A percentile compares a stretch with the other conserved stretches of the same genome.
phyloP scores from a whole-genome alignment of 192 early-diverging fungal genomes.

The Backusella circina region DNA sequence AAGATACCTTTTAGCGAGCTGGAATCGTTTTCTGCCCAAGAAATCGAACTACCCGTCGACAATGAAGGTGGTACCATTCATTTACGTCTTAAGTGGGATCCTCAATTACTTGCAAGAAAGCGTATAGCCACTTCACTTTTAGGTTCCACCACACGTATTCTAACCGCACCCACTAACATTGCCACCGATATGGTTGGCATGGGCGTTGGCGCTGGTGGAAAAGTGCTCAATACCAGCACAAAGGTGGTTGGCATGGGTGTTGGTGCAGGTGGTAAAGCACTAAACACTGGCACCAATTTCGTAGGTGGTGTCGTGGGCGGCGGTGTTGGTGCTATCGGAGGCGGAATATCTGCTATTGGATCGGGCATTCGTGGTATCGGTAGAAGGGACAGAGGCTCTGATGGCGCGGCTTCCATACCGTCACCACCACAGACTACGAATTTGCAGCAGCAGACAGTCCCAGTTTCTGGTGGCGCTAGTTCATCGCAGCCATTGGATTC shows the following conservation, averaged over 20 bases:
- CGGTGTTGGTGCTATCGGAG: not conserved
- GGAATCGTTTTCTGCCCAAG: slow-evolving; percentile 22
- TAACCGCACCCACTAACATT: slow-evolving; percentile 49
- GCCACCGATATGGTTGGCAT: slow-evolving; percentile 59
- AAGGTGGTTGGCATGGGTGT: slow-evolving; percentile 10
- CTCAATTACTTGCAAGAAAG: slow-evolving; percentile 36
- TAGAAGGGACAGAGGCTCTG: not conserved
- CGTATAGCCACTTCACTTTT: slow-evolving; percentile 21
- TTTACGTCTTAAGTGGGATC: slow-evolving; percentile 62
- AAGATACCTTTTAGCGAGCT: slow-evolving; percentile 46
- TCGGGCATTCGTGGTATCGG: not conserved
- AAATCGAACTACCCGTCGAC: slow-evolving; percentile 9
- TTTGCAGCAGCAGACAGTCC: not conserved
- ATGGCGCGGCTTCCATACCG: not conserved
- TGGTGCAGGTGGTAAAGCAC: slow-evolving; percentile 4
- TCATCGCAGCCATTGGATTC: not conserved
- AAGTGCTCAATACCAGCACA: slow-evolving; percentile 27
- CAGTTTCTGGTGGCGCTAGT: not conserved
- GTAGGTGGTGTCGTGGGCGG: slow-evolving; percentile 12
- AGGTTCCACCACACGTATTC: slow-evolving; percentile 35
- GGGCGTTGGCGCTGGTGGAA: slow-evolving; percentile 44
- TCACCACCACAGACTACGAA: not conserved
- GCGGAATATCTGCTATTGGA: not conserved
- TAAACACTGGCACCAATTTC: slow-evolving; percentile 24
- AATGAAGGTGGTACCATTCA: slow-evolving; percentile 9